phyloP scores from a whole-genome alignment of 2,329 filamentous ascomycete genomes.

The Monosporascus sp. region DNA sequence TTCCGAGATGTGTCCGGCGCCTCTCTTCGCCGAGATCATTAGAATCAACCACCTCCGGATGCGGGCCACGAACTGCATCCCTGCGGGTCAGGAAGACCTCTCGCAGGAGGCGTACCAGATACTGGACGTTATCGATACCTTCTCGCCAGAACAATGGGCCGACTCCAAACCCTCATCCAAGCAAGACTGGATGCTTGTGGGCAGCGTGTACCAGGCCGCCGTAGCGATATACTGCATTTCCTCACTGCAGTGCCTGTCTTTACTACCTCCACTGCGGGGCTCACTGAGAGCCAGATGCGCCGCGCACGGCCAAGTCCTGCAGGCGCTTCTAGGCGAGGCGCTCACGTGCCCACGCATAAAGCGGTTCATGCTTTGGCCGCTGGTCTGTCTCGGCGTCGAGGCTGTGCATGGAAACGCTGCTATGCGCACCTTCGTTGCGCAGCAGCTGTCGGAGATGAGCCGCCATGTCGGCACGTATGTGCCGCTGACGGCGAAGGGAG shows the following conservation, averaged over 20 bases:
- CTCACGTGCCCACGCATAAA: constrained; percentile 12
- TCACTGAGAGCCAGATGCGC: constrained; percentile 6
- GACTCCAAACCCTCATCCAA: constrained; percentile 16
- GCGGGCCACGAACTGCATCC: constrained; percentile 5
- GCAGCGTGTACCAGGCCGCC: constrained; percentile 24
- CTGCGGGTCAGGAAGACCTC: not conserved
- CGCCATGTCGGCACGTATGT: constrained; percentile 20
- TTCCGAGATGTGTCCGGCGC: constrained; percentile 25
- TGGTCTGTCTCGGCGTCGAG: constrained; percentile 30
- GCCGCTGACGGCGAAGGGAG: constrained; percentile 24
- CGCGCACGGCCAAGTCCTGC: constrained; percentile 11
- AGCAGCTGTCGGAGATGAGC: constrained; percentile 21
- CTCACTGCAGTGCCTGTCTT: constrained; percentile 28
- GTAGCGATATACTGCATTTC: constrained; percentile 30
- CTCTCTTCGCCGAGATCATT: constrained; percentile 28
- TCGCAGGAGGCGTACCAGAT: constrained; percentile 13
- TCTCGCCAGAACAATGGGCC: constrained; percentile 25
- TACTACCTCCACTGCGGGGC: constrained; percentile 16
- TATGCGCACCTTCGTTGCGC: constrained; percentile 22
- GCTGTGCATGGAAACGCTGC: constrained; percentile 14
- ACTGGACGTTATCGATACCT: constrained; percentile 21
- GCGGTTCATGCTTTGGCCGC: constrained; percentile 28
- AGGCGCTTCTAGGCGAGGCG: constrained; percentile 13
- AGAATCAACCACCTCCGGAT: constrained; percentile 30
- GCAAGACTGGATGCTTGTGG: constrained; percentile 24